Percentiles rank a stretch among this genome's conserved stretches.
Evolutionary conservation across 805 yeast genomes (phyloP).

Genomic region (Monosporozyma unispora): DNA sequence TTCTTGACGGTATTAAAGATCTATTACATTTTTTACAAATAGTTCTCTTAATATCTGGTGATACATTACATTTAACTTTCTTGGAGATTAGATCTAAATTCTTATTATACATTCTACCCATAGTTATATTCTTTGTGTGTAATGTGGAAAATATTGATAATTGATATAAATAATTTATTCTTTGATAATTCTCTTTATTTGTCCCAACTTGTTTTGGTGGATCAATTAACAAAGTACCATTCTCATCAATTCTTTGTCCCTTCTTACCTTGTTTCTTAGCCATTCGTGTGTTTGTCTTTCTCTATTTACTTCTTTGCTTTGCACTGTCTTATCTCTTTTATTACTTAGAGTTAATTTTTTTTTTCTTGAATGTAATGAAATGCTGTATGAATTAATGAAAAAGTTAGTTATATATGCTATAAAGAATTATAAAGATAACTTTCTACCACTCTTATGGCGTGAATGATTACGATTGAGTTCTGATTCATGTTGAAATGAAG

Average conservation of each 20-base stretch:
- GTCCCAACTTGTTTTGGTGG: constrained; percentile 36
- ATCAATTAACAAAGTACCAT: constrained; percentile 14
- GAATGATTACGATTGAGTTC: not conserved
- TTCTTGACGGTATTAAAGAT: constrained; percentile 41
- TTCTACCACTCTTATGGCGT: not conserved
- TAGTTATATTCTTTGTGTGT: constrained; percentile 9
- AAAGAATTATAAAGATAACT: not conserved
- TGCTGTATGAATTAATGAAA: too few relatives aligned
- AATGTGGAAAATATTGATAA: constrained; percentile 37
- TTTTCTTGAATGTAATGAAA: too few relatives aligned
- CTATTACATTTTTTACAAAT: constrained; percentile 61
- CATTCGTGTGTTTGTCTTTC: not conserved
- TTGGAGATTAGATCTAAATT: constrained; percentile 55
- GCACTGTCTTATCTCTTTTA: too few relatives aligned
- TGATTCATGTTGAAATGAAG: not conserved
- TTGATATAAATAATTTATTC: constrained; percentile 54
- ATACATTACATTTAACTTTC: constrained; percentile 54
- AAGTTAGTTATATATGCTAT: not conserved
- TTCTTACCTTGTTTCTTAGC: not conserved
- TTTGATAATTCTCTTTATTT: constrained; percentile 49
- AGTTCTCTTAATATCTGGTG: constrained; percentile 57
- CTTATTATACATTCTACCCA: constrained; percentile 49
- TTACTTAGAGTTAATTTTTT: too few relatives aligned
- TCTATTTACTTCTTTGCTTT: not conserved
- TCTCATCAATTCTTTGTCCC: constrained; percentile 10